Conservation (phyloP, 2,329 filamentous ascomycete genomes). For the Aureobasidium sp. region DNA sequence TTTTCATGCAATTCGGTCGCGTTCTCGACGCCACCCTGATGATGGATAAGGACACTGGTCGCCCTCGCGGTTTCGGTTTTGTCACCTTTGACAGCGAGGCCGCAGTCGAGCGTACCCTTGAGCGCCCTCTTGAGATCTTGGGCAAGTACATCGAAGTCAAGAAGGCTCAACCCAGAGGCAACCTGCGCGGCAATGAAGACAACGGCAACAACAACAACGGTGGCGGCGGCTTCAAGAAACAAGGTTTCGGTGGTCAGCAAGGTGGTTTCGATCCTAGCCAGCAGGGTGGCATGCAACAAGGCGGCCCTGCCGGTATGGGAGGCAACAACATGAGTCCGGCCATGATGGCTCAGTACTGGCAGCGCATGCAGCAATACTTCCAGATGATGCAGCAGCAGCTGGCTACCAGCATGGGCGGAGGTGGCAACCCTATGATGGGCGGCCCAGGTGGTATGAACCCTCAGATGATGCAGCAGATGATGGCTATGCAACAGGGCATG, state of each 20-base stretch:
- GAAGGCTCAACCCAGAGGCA: slow-evolving; percentile 90
- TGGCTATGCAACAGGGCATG: slow-evolving; percentile 26
- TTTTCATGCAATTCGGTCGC: slow-evolving; percentile 92
- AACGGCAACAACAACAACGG: slow-evolving; percentile 35
- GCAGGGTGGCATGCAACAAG: slow-evolving; percentile 25
- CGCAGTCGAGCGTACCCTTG: slow-evolving; percentile 85
- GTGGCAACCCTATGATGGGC: slow-evolving; percentile 51
- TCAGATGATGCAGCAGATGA: slow-evolving; percentile 40
- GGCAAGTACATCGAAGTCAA: slow-evolving; percentile 98
- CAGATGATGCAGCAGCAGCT: slow-evolving; percentile 82
- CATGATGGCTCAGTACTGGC: slow-evolving; percentile 97
- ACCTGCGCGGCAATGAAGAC: slow-evolving; percentile 84
- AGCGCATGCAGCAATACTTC: slow-evolving; percentile 97
- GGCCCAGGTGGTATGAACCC: slow-evolving; percentile 32
- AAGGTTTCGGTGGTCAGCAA: slow-evolving; percentile 28
- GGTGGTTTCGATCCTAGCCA: slow-evolving; percentile 22
- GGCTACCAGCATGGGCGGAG: slow-evolving; percentile 34
- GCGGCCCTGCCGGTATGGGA: slow-evolving; percentile 18
- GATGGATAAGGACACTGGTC: slow-evolving; percentile 99
- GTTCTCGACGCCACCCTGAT: slow-evolving; percentile 97
- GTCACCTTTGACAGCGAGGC: slow-evolving; percentile 96
- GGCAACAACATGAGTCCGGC: slow-evolving; percentile 73
- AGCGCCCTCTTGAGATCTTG: slow-evolving; percentile 81
- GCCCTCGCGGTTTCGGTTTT: slow-evolving; percentile 92
- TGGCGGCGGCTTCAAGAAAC: slow-evolving; percentile 30